A percentile compares a stretch with the other conserved stretches of the same genome.
These are phyloP conservation scores for Lactuca saligna DNA, from an alignment of 129 eudicot genomes.

Conservation along the genomic window DNA sequence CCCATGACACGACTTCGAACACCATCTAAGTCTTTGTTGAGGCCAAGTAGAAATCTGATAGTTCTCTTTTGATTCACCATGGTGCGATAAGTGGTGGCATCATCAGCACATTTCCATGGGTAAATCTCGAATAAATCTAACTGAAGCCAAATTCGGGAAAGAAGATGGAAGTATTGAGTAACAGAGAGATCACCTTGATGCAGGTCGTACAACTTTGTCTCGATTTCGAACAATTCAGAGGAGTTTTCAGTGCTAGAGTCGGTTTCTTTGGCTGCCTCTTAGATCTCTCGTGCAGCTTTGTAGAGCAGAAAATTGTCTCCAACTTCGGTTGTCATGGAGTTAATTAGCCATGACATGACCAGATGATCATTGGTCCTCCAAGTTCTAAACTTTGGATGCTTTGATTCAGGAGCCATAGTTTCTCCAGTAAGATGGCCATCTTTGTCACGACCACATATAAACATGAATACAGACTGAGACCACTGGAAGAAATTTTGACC, in stretches of 20 bases:
- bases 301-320: background rate
- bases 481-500: no score
- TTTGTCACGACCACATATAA: no score
- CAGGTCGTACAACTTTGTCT: background rate
- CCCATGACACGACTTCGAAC: no score
- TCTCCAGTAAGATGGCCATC: no score
- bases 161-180: constrained; percentile 15
- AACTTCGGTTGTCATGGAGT: constrained; percentile 1
- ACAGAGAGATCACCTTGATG: constrained; percentile 5
- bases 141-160: background rate
- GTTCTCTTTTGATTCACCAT: no score
- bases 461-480: no score
- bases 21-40: no score
- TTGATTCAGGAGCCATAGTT: background rate
- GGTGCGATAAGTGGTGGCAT: no score
- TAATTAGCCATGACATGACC: constrained; percentile 6
- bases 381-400: background rate
- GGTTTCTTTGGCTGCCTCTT: constrained; percentile 13
- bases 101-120: no score
- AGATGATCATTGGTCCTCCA: constrained; percentile 7
- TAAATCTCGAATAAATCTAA: no score
- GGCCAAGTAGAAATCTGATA: no score
- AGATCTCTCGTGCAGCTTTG: constrained; percentile 11
- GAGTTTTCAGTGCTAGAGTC: constrained; percentile 10
- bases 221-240: constrained; percentile 1